These are phyloP conservation scores for Xylaria grammica DNA, from an alignment of 495 filamentous ascomycete genomes.

Conservation along the genomic window DNA sequence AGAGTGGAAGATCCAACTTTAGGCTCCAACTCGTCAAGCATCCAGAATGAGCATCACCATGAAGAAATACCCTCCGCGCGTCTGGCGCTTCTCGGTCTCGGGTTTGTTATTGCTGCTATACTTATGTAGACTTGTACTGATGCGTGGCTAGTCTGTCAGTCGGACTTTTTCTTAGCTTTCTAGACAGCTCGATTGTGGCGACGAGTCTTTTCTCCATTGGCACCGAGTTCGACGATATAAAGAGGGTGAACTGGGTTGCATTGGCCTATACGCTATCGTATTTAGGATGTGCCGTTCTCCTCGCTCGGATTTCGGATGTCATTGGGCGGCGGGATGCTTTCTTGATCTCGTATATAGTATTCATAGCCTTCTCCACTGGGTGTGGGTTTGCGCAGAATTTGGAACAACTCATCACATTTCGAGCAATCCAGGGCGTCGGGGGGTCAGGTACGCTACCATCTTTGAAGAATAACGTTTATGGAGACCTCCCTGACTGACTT, in stretches of 20 bases:
- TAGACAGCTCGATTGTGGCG: conserved; percentile 54
- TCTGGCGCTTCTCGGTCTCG: conserved; percentile 28
- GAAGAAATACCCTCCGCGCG: conserved; percentile 27
- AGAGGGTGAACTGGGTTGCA: conserved; percentile 51
- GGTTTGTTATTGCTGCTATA: conserved; percentile 25
- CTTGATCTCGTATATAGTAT: conserved; percentile 52
- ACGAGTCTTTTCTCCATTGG: conserved; percentile 52
- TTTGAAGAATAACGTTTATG: neutral
- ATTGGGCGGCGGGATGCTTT: conserved; percentile 57
- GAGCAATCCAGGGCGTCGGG: conserved; percentile 52
- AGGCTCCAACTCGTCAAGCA: conserved; percentile 24
- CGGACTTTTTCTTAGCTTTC: conserved; percentile 45
- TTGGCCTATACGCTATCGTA: conserved; percentile 53
- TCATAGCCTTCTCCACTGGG: conserved; percentile 59
- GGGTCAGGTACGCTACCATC: conserved; percentile 44
- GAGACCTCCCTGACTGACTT: neutral
- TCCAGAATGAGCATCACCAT: conserved; percentile 10
- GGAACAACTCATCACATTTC: conserved; percentile 51
- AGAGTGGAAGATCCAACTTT: neutral
- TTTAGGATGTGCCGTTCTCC: conserved; percentile 52
- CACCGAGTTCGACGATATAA: conserved; percentile 41
- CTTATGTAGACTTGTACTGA: conserved; percentile 21
- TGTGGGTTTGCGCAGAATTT: conserved; percentile 55
- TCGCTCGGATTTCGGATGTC: conserved; percentile 58
- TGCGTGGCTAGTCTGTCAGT: conserved; percentile 25